Base-by-base conservation (phyloP, 495 filamentous ascomycete species). In the Schizothecium vesticola region DNA sequence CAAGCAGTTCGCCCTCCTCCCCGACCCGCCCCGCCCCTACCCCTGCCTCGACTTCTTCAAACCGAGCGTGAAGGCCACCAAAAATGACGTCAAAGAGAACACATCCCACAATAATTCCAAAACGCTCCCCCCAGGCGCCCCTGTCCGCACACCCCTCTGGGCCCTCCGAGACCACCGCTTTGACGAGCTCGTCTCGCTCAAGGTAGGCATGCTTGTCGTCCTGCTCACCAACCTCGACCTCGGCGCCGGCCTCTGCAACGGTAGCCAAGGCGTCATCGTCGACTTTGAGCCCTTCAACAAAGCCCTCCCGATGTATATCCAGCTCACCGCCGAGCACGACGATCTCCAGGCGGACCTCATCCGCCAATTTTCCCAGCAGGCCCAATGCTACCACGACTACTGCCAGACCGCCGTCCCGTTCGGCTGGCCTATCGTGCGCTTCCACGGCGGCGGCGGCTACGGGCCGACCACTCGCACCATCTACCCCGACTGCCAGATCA, bases 121-220 rank as follows among this genome's bases (percentile, higher is more conserved):
- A 3, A 36, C 11, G 2, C 11, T 36, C 33, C 3, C 13, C 13
- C 33, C 33, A 12, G 12, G 3, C 33, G 28, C 28, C 28, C 28
- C 28, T 9, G 33, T 43, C 3, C 33, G 13, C 13, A 13, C 33
- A 2, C 90, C 95, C 68, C 85, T 90, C 59, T 89, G 87, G 2
- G 85, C 86, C 0, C 74, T 80, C 61, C 78, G 80, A 28, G 92
- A 99, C 71, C 81, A 84, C 31, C 76, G 74, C 12, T 78, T 78
- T 33, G 76, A 69, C 67, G 73, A 22, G 72, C 83, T 66, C 83
- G 87, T 72, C 85, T 80, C 87, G 28, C 85, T 97, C 33, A 97
- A 97, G 73, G 88, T 90, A 66, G 93, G 94, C 7, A 89, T 93
- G 31, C 91, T 94, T 62, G 94, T 99, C 25, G 95, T 99, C 85